Base-by-base conservation (phyloP, 2,329 filamentous ascomycete species). In the Fusarium sambucinum region DNA sequence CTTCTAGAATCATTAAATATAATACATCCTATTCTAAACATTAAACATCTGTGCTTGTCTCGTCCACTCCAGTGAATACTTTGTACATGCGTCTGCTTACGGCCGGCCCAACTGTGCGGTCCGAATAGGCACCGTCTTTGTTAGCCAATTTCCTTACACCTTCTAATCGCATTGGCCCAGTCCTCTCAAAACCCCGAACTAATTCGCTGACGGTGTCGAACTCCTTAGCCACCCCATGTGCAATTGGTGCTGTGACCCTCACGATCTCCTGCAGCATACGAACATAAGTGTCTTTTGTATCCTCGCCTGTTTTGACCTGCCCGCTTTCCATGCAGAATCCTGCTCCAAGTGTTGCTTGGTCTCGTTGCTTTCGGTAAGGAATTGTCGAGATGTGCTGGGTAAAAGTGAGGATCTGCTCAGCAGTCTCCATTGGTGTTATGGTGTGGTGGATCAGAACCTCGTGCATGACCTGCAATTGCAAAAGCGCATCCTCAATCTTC, bases 251-350 rank as follows among this genome's bases (percentile, higher is more conserved):
- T 8, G 92, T 94, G 17, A 95, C 85, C 17, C 91, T 86, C 16
- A 84, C 83, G 40, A 94, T 87, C 78, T 94, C 90, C 77, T 93
- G 90, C 51, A 96, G 80, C 91, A 95, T 92, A 68, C 87, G 87
- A 44, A 88, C 81, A 66, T 90, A 95, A 0, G 89, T 92, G 71
- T 94, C 92, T 9, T 80, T 77, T 3, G 84, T 79, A 42, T 87
- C 86, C 29, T 90, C 86, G 29, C 92, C 92, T 0, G 89, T 87
- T 55, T 87, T 88, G 41, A 95, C 90, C 78, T 95, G 92, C 0
- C 92, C 92, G 1, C 83, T 82, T 54, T 93, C 91, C 90, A 94
- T 94, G 78, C 92, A 94, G 76, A 95, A 95, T 0, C 86, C 84
- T 2, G 87, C 88, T 14, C 85, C 82, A 2, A 85, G 83, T 55